Base-by-base conservation (phyloP, 129 eudicot species). In the Chrysanthemum makinoi region DNA sequence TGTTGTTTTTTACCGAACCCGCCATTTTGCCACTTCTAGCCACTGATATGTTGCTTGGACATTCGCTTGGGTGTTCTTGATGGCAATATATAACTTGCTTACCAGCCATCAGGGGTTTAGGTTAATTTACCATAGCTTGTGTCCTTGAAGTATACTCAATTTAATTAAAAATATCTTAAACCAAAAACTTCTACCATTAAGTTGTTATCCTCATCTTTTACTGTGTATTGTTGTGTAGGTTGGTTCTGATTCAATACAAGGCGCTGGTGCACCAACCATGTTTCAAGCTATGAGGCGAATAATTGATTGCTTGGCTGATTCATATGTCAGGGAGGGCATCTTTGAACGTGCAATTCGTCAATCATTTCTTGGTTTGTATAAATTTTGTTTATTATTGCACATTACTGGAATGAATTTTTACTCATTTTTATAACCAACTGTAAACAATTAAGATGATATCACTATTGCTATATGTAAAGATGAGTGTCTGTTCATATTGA, bases 251-350 rank as follows among this genome's bases (percentile, higher is more conserved):
- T 93, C 98, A 74, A 73, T 79, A 74, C 98, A 93, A 75, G 98
- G 98, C n/a, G 98, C 98, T 72, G 98, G 98, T 72, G 96, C 98
- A 52, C 98, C 96, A 53, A 89, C 96, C 60, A 87, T 93, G 94
- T 93, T 93, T 80, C 91, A 89, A 86, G 92, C 95, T 67, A 92
- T 92, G 96, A 89, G 85, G 71, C 85, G 95, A 13, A 85, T 92
- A 72, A 76, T 39, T 80, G 87, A 85, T 79, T 89, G 89, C 77
- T 81, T 92, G 64, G 74, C 78, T 72, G 81, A 55, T 75, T 79
- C 83, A 10, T 83, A 79, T 69, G 77, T 78, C 39, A 83, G 82
- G 33, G 96, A 89, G 82, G 79, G 89, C 33, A 67, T 69, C 59
- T 75, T 89, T 80, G 91, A 91, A 14, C 89, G 98, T 74, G 84